phyloP scores from a whole-genome alignment of 208 protist species.

The Wallacemonas rigidus region DNA sequence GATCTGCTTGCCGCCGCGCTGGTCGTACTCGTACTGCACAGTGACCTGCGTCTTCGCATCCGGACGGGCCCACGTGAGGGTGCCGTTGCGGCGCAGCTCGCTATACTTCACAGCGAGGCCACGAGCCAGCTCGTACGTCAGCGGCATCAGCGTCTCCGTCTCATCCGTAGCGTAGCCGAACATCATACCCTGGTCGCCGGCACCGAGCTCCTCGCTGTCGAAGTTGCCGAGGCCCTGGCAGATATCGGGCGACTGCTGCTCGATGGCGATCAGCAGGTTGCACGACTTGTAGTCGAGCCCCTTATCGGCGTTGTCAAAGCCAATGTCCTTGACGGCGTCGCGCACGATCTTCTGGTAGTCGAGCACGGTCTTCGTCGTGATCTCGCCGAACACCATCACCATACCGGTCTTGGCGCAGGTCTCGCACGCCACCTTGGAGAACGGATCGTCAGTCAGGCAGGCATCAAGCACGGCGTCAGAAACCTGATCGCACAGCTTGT shows the following conservation, averaged over 20 bases:
- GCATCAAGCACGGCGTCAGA: conserved; percentile 99
- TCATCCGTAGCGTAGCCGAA: conserved; percentile 99
- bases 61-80: conserved; percentile 95
- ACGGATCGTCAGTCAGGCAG: conserved; percentile 96
- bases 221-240: conserved; percentile 97
- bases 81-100: conserved; percentile 95
- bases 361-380: conserved; percentile 97
- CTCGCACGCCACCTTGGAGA: conserved; percentile 99
- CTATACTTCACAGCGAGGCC: conserved; percentile 94
- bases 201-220: conserved; percentile 95
- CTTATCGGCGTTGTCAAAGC: conserved; percentile 95
- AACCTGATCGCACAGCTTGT: conserved; percentile 99
- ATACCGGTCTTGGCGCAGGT: conserved; percentile 98
- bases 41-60: conserved; percentile 99
- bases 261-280: conserved; percentile 97
- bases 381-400: conserved; percentile 99
- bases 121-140: conserved; percentile 97
- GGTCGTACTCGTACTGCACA: conserved; percentile 97
- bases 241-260: conserved; percentile 99
- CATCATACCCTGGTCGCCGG: conserved; percentile 99
- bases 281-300: conserved; percentile 99
- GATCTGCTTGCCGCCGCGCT: conserved; percentile 78
- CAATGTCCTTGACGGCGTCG: conserved; percentile 97
- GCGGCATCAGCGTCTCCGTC: conserved; percentile 97
- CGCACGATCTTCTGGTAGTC: conserved; percentile 99